Evolutionary conservation across 106 monocot species (phyloP), one percentile per base, ranked within the genome.

Genomic region (Acorus gramineus): DNA sequence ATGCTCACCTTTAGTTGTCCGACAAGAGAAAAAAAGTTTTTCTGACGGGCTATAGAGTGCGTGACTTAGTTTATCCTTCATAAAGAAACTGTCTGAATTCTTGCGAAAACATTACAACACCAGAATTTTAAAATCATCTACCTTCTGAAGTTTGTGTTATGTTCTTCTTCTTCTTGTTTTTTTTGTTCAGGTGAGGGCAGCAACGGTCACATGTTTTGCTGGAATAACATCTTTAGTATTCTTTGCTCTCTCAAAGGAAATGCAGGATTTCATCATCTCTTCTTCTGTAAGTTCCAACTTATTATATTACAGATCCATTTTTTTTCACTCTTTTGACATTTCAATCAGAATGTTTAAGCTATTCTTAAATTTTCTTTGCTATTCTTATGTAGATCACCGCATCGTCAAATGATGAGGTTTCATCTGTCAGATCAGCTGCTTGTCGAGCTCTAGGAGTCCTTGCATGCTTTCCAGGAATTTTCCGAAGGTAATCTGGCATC

Each of bases 401-500:
- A 62, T 83, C 88, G 56, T 8, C 75, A 10, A 78, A 74, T 53
- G 92, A 92, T 70, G 52, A 68, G 12, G 61, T 69, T 63, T 72
- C 92, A 66, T 75, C 79, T 45, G 87, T 92, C 49, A 91, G 81
- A 70, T 82, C 98, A 63, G 85, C 92, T 77, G 91, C 92, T 65
- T 98, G 98, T 60, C 80, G 98, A 58, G 98, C 85, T 56, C 77
- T 98, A 74, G 98, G 98, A 67, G 86, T 98, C 10, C 55, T 98
- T 58, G 45, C 81, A 67, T 82, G 78, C 73, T 98, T 98, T 62
- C 62, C 81, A 8, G 67, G 73, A 62, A 75, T 80, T 48, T 59
- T 91, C 60, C 74, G 64, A 49, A 73, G 81, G 98, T 98, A 76
- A 68, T 57, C 55, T 75, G 28, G 28, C 28, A 28, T 28, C 28